phyloP scores from a whole-genome alignment of 345 rosid species.

The Moringa oleifera region DNA sequence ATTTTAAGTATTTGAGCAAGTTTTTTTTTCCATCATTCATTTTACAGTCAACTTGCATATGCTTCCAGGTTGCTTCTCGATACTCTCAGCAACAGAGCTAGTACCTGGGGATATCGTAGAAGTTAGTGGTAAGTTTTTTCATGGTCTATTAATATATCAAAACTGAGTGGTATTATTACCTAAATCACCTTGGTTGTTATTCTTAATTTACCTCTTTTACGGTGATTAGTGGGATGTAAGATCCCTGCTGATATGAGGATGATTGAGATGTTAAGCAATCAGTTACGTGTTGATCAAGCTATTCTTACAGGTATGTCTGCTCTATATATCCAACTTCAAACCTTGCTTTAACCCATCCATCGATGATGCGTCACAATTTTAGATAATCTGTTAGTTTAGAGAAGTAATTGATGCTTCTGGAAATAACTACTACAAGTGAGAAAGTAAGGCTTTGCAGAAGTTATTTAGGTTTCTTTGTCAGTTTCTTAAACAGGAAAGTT shows the following conservation, averaged over 20 bases:
- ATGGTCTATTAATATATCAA: slow-evolving; percentile 1
- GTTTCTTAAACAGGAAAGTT: no score
- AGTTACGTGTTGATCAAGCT: slow-evolving; percentile 95
- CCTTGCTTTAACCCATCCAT: not conserved
- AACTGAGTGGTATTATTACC: not conserved
- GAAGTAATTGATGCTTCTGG: not conserved
- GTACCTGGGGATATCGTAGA: slow-evolving; percentile 98
- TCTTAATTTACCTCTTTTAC: slow-evolving; percentile 17
- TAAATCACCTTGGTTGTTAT: slow-evolving; percentile 5
- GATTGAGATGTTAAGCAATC: slow-evolving; percentile 89
- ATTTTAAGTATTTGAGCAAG: not conserved
- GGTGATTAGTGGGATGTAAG: slow-evolving; percentile 82
- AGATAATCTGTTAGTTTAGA: not conserved
- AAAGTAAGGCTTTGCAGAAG: no score
- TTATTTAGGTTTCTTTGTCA: no score
- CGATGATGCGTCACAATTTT: not conserved
- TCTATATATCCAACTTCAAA: not conserved
- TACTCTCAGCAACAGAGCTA: slow-evolving; percentile 89
- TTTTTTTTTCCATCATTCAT: not conserved
- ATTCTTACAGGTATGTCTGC: slow-evolving; percentile 76
- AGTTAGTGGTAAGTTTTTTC: slow-evolving; percentile 61
- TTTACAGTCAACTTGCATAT: slow-evolving; percentile 8
- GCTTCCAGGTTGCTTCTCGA: slow-evolving; percentile 89
- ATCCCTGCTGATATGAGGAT: slow-evolving; percentile 98
- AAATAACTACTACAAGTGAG: not conserved